phyloP scores from a whole-genome alignment of 2,329 filamentous ascomycete genomes.

The Zasmidium citrigriseum region DNA sequence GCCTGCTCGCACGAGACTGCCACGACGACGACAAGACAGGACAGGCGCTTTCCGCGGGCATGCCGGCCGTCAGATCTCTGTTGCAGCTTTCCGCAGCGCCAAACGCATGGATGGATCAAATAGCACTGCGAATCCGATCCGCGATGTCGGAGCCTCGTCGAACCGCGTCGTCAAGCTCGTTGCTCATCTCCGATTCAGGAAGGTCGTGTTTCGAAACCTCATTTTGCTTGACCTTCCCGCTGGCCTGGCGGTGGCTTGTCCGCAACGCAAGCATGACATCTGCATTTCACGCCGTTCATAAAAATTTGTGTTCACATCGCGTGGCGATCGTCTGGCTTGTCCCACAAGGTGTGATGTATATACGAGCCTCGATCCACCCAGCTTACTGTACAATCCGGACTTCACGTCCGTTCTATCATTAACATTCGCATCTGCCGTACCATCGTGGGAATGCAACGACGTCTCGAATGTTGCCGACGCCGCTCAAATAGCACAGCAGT shows the following conservation, averaged over 20 bases:
- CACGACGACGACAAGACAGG: too few relatives aligned
- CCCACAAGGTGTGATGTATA: not conserved
- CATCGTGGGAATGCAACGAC: conserved; percentile 83
- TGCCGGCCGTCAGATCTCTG: not conserved
- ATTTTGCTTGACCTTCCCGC: too few relatives aligned
- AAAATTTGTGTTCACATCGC: not conserved
- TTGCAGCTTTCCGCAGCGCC: not conserved
- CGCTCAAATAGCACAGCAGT: conserved; percentile 78
- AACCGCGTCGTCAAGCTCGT: not conserved
- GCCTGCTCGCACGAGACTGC: not conserved
- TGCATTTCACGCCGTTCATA: not conserved
- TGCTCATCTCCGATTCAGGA: not conserved
- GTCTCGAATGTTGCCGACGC: conserved; percentile 80
- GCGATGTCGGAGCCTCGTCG: not conserved
- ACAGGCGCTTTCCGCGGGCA: not conserved
- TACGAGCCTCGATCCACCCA: not conserved
- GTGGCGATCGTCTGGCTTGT: not conserved
- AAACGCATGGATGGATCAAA: too few relatives aligned
- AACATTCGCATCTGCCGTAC: conserved; percentile 48
- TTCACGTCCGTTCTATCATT: conserved; percentile 5
- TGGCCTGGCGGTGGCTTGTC: not conserved
- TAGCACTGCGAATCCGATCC: not conserved
- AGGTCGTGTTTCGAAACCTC: not conserved
- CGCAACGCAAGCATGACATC: not conserved
- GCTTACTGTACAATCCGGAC: not conserved